Evolutionary conservation across 2,329 filamentous ascomycete species (phyloP).

Genomic region (Diaporthe sp.): DNA sequence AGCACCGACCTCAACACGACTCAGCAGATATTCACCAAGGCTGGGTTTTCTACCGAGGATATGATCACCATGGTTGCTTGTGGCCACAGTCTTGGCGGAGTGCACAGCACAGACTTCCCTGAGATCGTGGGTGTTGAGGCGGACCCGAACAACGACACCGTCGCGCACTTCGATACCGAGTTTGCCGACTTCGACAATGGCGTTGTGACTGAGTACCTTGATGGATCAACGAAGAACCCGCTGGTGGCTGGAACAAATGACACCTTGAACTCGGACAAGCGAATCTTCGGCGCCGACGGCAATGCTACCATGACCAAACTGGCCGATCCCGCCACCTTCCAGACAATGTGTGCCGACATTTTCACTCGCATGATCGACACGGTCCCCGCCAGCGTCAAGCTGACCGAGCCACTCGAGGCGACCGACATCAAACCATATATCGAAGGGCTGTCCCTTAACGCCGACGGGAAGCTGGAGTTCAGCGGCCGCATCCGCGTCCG

Average conservation of each 20-base stretch:
- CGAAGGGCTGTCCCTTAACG: conserved; percentile 46
- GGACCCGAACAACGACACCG: conserved; percentile 53
- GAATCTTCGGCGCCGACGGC: conserved; percentile 59
- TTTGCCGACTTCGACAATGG: conserved; percentile 57
- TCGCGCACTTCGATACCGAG: conserved; percentile 48
- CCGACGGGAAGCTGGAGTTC: conserved; percentile 46
- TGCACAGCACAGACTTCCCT: conserved; percentile 54
- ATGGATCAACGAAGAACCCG: conserved; percentile 57
- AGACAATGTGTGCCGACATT: conserved; percentile 49
- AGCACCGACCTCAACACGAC: conserved; percentile 48
- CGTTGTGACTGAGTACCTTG: conserved; percentile 60
- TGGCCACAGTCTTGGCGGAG: conserved; percentile 56
- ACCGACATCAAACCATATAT: conserved; percentile 53
- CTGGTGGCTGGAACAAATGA: conserved; percentile 57
- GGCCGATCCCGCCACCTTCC: conserved; percentile 52
- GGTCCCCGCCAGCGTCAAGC: conserved; percentile 49
- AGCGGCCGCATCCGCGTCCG: conserved; percentile 48
- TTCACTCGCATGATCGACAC: conserved; percentile 55
- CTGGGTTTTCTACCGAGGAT: conserved; percentile 51
- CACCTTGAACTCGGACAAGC: conserved; percentile 57
- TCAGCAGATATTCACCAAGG: conserved; percentile 48
- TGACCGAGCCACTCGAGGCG: conserved; percentile 48
- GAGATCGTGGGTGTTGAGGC: conserved; percentile 43
- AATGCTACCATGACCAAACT: conserved; percentile 60
- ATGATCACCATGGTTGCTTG: conserved; percentile 56